A percentile compares a stretch with the other conserved stretches of the same genome.
phyloP scores from a whole-genome alignment of 108 stramenopile genomes.

The Conticribra weissflogii region DNA sequence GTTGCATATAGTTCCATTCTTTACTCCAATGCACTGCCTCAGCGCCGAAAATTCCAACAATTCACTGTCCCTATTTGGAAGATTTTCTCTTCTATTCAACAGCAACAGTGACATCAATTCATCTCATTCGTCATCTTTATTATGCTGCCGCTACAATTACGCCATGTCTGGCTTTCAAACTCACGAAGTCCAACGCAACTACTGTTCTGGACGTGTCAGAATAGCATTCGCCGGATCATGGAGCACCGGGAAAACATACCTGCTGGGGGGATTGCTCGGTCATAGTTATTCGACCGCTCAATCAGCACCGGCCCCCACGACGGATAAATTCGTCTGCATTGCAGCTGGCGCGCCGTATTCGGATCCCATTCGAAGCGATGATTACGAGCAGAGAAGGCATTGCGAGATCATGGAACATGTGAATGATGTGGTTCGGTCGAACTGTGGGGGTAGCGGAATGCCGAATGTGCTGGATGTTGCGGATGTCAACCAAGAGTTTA shows the following conservation, averaged over 20 bases:
- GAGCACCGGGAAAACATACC: slow-evolving; percentile 47
- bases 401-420: slow-evolving; percentile 52
- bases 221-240: slow-evolving; percentile 48
- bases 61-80: slow-evolving; percentile 18
- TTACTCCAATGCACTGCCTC: slow-evolving; percentile 46
- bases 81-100: slow-evolving; percentile 13
- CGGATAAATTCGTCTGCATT: slow-evolving; percentile 49
- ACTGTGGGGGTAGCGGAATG: slow-evolving; percentile 34
- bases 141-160: slow-evolving; percentile 51
- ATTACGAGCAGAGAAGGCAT: slow-evolving; percentile 42
- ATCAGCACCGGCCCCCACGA: slow-evolving; percentile 42
- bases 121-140: slow-evolving; percentile 7
- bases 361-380: slow-evolving; percentile 45
- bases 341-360: slow-evolving; percentile 39
- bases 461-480: slow-evolving; percentile 46
- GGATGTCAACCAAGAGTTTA: slow-evolving; percentile 37
- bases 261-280: slow-evolving; percentile 40
- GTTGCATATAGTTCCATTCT: slow-evolving; percentile 38
- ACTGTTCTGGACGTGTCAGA: slow-evolving; percentile 44
- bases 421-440: slow-evolving; percentile 38
- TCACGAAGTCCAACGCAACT: slow-evolving; percentile 34
- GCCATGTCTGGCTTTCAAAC: slow-evolving; percentile 41
- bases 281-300: slow-evolving; percentile 48
- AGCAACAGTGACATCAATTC: neutral
- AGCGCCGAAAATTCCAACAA: neutral